Percentiles rank a stretch among this genome's conserved stretches.
These are phyloP conservation scores for Pouteria campechiana DNA, from an alignment of 179 eudicot species.

Conservation along the genomic window DNA sequence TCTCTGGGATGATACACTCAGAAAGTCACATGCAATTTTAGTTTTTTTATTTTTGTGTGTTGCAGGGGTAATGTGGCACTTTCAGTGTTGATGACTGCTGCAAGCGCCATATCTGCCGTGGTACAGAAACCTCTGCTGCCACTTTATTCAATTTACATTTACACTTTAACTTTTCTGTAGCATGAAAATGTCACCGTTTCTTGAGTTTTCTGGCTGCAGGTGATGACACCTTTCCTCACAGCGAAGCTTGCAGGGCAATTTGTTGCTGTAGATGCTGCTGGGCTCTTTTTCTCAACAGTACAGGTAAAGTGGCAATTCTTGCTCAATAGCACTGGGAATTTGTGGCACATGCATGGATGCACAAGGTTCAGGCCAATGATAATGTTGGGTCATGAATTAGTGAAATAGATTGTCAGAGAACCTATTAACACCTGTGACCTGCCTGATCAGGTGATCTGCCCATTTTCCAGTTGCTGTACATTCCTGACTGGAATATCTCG, in stretches of 20 bases:
- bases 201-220: constrained; percentile 19
- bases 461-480: no score
- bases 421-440: no score
- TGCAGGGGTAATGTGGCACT: constrained; percentile 88
- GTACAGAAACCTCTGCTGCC: constrained; percentile 28
- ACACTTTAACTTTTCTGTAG: background rate
- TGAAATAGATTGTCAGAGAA: no score
- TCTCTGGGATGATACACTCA: no score
- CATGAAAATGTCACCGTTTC: background rate
- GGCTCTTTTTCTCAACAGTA: constrained; percentile 66
- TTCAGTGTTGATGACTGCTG: constrained; percentile 91
- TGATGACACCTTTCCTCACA: constrained; percentile 84
- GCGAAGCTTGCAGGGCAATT: constrained; percentile 84
- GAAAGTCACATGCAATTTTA: no score
- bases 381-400: no score
- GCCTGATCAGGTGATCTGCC: no score
- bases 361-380: no score
- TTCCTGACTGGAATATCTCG: no score
- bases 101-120: constrained; percentile 83
- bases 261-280: constrained; percentile 72
- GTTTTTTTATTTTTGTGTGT: constrained; percentile 6
- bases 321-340: no score
- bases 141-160: background rate
- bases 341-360: no score
- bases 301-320: no score